Percentiles rank a stretch among this genome's conserved stretches.
Evolutionary conservation across 225 moss, liverwort and hornwort species (phyloP).

Genomic region (Polytrichum formosum): DNA sequence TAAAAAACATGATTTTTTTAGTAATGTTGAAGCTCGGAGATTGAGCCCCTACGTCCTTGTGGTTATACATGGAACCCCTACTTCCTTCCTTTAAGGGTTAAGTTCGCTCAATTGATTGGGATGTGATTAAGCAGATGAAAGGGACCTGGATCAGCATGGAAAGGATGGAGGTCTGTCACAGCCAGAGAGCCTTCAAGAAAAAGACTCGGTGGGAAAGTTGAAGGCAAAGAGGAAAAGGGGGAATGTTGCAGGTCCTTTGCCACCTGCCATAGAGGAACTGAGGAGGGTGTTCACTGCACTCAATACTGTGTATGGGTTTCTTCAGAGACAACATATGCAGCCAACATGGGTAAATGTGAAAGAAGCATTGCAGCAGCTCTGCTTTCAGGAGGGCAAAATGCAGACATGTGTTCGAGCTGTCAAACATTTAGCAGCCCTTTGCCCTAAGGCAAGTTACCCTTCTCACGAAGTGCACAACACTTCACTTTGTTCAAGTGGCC

Average conservation of each 20-base stretch:
- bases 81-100: too few species aligned
- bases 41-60: too few species aligned
- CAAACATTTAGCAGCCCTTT: slow-evolving; percentile 57
- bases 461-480: background rate
- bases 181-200: slow-evolving; percentile 2
- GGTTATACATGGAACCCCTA: too few species aligned
- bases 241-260: slow-evolving; percentile 29
- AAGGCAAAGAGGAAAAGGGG: slow-evolving; percentile 27
- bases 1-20: too few species aligned
- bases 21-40: too few species aligned
- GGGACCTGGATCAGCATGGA: background rate
- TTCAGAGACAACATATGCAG: slow-evolving; percentile 87
- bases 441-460: slow-evolving; percentile 54
- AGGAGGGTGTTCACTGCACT: slow-evolving; percentile 55
- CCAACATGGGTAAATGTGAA: slow-evolving; percentile 82
- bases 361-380: slow-evolving; percentile 71
- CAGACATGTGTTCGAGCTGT: slow-evolving; percentile 52
- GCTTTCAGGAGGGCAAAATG: slow-evolving; percentile 42
- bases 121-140: too few species aligned
- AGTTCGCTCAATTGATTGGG: too few species aligned
- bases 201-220: slow-evolving; percentile 13
- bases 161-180: background rate
- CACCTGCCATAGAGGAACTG: slow-evolving; percentile 52
- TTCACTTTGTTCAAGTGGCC: background rate
- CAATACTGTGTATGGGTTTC: slow-evolving; percentile 73